Evolutionary conservation across 2,329 filamentous ascomycete species (phyloP).

Genomic region (Beauveria pseudobassiana): DNA sequence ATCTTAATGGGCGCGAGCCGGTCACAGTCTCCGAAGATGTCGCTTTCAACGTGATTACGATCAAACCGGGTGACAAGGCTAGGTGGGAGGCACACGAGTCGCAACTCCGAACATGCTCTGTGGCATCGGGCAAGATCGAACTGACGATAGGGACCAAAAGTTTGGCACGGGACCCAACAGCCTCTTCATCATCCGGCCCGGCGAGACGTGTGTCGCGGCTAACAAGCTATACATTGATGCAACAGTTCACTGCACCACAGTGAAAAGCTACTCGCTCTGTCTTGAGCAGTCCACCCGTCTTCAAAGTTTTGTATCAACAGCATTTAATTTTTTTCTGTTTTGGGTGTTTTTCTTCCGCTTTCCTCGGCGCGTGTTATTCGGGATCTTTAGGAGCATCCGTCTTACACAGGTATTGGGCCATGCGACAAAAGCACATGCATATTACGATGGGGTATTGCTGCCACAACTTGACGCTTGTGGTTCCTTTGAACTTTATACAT

Average conservation of each 20-base stretch:
- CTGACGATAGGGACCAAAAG: conserved; percentile 28
- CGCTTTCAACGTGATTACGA: conserved; percentile 31
- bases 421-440: background rate
- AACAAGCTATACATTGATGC: conserved; percentile 40
- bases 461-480: background rate
- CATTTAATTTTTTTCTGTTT: background rate
- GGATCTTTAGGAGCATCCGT: background rate
- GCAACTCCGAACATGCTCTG: conserved; percentile 31
- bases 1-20: conserved; percentile 29
- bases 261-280: conserved; percentile 18
- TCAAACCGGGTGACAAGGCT: conserved; percentile 31
- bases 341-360: background rate
- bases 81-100: conserved; percentile 23
- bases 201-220: conserved; percentile 28
- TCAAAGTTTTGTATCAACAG: background rate
- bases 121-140: conserved; percentile 33
- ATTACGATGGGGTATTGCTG: background rate
- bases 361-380: background rate
- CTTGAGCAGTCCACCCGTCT: background rate
- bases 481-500: background rate
- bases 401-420: background rate
- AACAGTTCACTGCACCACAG: conserved; percentile 33
- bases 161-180: conserved; percentile 37
- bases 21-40: conserved; percentile 30
- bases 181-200: conserved; percentile 35